Base-by-base conservation (phyloP, 805 yeast genomes). In the Wickerhamiella azyma region DNA sequence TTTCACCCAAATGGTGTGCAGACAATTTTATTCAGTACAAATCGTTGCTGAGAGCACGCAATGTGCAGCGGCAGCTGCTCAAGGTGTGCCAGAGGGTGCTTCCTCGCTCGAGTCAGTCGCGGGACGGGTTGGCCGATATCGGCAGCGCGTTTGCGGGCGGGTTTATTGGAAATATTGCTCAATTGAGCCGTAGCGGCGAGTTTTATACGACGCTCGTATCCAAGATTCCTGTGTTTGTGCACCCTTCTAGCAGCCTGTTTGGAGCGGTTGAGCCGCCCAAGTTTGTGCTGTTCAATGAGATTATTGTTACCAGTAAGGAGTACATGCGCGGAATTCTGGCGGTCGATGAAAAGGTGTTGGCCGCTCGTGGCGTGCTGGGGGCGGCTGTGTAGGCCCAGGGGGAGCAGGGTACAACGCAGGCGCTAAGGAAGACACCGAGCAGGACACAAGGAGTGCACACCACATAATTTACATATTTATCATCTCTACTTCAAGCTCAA, bases 291-390 rank as follows among this genome's bases (percentile, higher is more conserved):
- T 88, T 85, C 56, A 86, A 86, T 56, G 82, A 86, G 28, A 69
- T 86, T 45, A 74, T 86, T 26, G 69, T 85, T 52, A 89, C 98
- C 0, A 74, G 82, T 13, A 78, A 79, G 57, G 97, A 89, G 68
- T 92, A 83, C 58, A 85, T 89, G 95, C 82, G 92, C 47, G 85
- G 85, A 54, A 79, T 81, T 26, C 81, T 88, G 14, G 72, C 74
- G n/a, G 76, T 92, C 30, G 86, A 85, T 43, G 83, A 94, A 5
- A 26, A 11, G 9, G 9, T 30, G 14, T 8, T 30, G 16, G 14
- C 11, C 6, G n/a, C 33, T 3, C n/a, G 33, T 8, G 11, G 11
- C 7, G 14, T 30, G 9, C n/a, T 30, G 7, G 24, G 24, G 7
- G 24, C 7, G 4, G 24, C 24, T 7, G 24, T 7, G 7, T 21